These are phyloP conservation scores for Yamadazyma atmosphaerica DNA, from an alignment of 1,139 yeast species.

Conservation along the genomic window DNA sequence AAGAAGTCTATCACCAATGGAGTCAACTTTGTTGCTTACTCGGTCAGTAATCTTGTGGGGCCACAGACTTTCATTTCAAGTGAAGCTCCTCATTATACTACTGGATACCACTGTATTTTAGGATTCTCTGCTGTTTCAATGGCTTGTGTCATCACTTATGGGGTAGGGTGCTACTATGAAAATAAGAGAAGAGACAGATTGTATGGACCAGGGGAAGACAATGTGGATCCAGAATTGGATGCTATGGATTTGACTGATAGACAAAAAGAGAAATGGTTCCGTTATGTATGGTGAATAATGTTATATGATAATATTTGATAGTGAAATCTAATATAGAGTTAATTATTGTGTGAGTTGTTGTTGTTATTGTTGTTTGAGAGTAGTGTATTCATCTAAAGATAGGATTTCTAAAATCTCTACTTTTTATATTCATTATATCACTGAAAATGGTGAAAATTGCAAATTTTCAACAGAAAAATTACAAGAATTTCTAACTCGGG, in stretches of 20 bases:
- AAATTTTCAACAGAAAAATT: not conserved
- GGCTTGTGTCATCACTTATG: conserved; percentile 14
- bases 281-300: conserved; percentile 16
- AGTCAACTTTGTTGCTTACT: conserved; percentile 22
- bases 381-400: too few relatives aligned
- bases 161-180: conserved; percentile 13
- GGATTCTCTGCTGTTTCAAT: conserved; percentile 15
- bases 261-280: conserved; percentile 19
- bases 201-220: conserved; percentile 18
- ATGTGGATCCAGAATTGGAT: conserved; percentile 15
- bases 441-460: conserved; percentile 1
- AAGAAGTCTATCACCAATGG: conserved; percentile 25
- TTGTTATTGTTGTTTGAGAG: too few relatives aligned
- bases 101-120: conserved; percentile 26
- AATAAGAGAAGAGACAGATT: conserved; percentile 16
- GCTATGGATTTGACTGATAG: conserved; percentile 18
- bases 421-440: not conserved
- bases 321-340: too few relatives aligned
- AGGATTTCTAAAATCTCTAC: too few relatives aligned
- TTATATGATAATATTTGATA: too few relatives aligned
- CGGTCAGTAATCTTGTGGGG: conserved; percentile 27
- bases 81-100: conserved; percentile 23
- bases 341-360: too few relatives aligned
- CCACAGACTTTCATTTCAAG: conserved; percentile 25
- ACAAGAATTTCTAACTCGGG: not conserved